A percentile compares a stretch with the other conserved stretches of the same genome.
Conservation (phyloP, 106 monocot genomes). For the Acorus gramineus region DNA sequence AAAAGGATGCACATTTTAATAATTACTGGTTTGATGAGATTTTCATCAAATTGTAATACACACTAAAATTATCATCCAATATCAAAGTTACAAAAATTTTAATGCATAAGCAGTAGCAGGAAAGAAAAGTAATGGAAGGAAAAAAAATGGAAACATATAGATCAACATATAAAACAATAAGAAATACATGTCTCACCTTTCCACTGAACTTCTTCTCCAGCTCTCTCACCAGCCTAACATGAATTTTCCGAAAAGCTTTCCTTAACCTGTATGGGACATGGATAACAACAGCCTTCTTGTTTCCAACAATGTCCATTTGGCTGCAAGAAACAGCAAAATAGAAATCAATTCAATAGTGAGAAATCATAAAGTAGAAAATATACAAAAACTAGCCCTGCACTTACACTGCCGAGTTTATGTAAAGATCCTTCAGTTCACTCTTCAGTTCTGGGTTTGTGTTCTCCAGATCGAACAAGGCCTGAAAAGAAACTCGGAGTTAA, state of each 20-base stretch:
- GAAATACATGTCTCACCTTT: slow-evolving; percentile 30
- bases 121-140: no score
- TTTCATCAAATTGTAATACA: not conserved
- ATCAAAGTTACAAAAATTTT: not conserved
- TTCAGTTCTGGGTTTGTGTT: slow-evolving; percentile 77
- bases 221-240: slow-evolving; percentile 84
- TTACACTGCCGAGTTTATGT: slow-evolving; percentile 72
- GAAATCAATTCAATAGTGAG: not conserved
- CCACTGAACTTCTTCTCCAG: slow-evolving; percentile 98
- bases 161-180: no score
- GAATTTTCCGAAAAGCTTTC: slow-evolving; percentile 78
- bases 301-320: slow-evolving; percentile 61
- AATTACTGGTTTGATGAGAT: no score
- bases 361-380: not conserved
- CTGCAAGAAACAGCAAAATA: slow-evolving; percentile 21
- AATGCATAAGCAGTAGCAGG: not conserved
- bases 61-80: not conserved
- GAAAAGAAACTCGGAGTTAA: not conserved
- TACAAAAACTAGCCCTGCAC: not conserved
- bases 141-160: no score
- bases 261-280: slow-evolving; percentile 78
- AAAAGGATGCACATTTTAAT: no score
- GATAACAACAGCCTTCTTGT: slow-evolving; percentile 67
- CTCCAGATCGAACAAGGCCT: slow-evolving; percentile 87
- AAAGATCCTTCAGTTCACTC: slow-evolving; percentile 91